phyloP scores from a whole-genome alignment of 371 early-diverging fungal genomes.

The Capniomyces stellatus region DNA sequence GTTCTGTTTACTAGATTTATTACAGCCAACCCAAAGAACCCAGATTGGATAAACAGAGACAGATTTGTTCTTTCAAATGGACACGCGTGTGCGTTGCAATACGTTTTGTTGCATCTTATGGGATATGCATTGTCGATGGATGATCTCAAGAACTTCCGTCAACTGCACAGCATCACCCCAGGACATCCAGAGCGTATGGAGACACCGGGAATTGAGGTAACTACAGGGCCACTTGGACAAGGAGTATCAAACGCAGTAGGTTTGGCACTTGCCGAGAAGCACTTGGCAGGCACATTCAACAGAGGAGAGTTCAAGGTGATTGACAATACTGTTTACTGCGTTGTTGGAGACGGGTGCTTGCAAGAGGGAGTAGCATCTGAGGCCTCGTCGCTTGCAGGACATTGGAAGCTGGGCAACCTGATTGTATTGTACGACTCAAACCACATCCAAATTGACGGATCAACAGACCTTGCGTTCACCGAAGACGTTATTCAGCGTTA shows the following conservation, averaged over 20 bases:
- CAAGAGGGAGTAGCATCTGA: constrained; percentile 98
- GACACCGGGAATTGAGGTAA: constrained; percentile 88
- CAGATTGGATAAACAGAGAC: constrained; percentile 84
- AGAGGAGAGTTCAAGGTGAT: constrained; percentile 61
- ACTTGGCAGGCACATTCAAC: constrained; percentile 83
- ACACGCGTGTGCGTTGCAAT: constrained; percentile 93
- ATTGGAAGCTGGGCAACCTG: constrained; percentile 87
- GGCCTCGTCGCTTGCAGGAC: constrained; percentile 95
- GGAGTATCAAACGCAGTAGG: constrained; percentile 96
- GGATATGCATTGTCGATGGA: constrained; percentile 81
- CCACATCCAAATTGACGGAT: constrained; percentile 89
- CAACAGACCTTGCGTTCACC: constrained; percentile 75
- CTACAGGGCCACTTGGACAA: constrained; percentile 99
- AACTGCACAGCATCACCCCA: constrained; percentile 70
- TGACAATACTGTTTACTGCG: constrained; percentile 69
- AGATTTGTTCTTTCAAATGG: constrained; percentile 99
- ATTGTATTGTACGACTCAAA: constrained; percentile 97
- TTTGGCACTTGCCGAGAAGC: constrained; percentile 80
- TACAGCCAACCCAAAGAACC: constrained; percentile 67
- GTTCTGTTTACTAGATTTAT: constrained; percentile 75
- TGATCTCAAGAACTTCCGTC: constrained; percentile 91
- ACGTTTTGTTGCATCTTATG: constrained; percentile 74
- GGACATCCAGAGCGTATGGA: constrained; percentile 85
- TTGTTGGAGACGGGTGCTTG: constrained; percentile 97
- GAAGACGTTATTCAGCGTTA: constrained; percentile 87